Evolutionary conservation across 1,284 basidiomycete genomes (phyloP).

Genomic region (Irpex rosettiformis): DNA sequence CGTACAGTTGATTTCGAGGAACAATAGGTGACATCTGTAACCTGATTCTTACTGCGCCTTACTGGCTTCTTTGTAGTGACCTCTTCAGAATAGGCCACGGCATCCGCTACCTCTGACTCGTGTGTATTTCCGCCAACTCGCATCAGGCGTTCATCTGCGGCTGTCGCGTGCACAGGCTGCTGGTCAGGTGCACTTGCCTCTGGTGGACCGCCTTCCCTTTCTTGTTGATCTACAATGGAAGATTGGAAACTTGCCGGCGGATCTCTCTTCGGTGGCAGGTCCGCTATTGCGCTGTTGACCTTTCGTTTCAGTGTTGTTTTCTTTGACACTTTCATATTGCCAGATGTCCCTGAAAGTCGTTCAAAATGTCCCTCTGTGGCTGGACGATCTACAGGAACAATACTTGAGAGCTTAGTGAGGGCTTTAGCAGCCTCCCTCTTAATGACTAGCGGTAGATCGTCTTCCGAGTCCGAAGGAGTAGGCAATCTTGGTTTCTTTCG

Average conservation of each 20-base stretch:
- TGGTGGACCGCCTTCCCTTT: background rate
- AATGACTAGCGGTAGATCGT: conserved; percentile 9
- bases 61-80: background rate
- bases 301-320: background rate
- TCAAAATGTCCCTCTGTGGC: background rate
- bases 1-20: background rate
- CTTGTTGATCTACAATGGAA: background rate
- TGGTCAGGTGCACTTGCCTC: background rate
- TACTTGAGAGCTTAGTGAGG: background rate
- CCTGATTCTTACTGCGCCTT: background rate
- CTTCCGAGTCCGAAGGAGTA: conserved; percentile 12
- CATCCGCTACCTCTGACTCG: background rate
- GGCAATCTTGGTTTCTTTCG: conserved; percentile 10
- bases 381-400: background rate
- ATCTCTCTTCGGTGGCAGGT: background rate
- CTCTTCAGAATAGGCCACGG: background rate
- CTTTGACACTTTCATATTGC: background rate
- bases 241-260: background rate
- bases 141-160: background rate
- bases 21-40: background rate
- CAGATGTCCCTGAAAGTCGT: background rate
- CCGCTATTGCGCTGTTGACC: background rate
- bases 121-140: background rate
- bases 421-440: background rate
- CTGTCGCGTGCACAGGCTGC: background rate